Base-by-base conservation (phyloP, 208 protist species). In the Sergeia podlipaevii region DNA sequence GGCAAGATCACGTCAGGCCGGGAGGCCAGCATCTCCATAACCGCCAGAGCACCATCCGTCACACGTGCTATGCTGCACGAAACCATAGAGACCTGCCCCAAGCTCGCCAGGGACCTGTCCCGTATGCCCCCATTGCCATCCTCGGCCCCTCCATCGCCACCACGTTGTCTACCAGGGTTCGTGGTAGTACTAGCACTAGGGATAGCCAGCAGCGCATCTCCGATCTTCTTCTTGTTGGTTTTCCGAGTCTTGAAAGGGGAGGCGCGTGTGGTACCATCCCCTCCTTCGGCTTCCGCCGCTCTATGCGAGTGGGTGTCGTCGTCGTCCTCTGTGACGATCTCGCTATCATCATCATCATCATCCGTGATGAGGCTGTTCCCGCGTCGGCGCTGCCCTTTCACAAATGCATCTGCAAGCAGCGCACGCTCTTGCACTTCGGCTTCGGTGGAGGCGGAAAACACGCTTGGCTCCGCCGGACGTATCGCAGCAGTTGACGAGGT, bases 11-110 rank as follows among this genome's bases (percentile, higher is more conserved):
- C 60, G 50, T 91, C 82, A 0, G 74, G 64, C 11, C 69, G 41
- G 47, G 75, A 76, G 21, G 66, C 47, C 15, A 94, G 59, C 59
- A 89, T 74, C 49, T 89, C 83, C 77, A 91, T 83, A 28, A 94
- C 65, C 11, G 75, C 80, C 47, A 79, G 23, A 23, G 83, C 61
- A 39, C 72, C 69, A 45, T 90, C 79, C 30, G 77, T 85, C 13
- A 78, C 53, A 50, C 65, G 73, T 7, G 58, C 45, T 15, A 77
- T 68, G 43, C 81, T 88, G 65, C 76, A 76, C 13, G 75, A 80
- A 0, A 59, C 55, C 74, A 85, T 77, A 13, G 76, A 77, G 71
- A 86, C 73, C 37, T 72, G 62, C 17, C 64, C 76, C 13, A 71
- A 59, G 42, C 69, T 75, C n/a, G 48, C 48, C 46, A 73, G 53